phyloP scores from a whole-genome alignment of 257 asterid genomes.

The Verbascum thapsus region DNA sequence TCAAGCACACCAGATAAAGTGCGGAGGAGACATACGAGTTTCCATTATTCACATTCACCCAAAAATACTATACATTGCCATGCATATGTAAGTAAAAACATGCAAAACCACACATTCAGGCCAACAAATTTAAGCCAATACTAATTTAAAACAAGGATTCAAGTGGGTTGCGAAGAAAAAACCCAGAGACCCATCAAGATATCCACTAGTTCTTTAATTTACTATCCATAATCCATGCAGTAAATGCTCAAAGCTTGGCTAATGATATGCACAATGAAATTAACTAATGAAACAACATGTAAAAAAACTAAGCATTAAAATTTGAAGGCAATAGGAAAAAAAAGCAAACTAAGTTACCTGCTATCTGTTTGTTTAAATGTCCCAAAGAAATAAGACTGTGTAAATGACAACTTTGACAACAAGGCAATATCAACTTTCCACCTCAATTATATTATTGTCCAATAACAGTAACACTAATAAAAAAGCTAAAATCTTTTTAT shows the following conservation, averaged over 20 bases:
- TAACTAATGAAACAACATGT: neutral
- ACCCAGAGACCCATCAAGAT: neutral
- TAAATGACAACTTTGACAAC: too few relatives aligned
- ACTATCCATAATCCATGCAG: constrained; percentile 1
- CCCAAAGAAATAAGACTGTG: constrained; percentile 6
- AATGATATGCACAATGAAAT: neutral
- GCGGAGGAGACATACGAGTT: neutral
- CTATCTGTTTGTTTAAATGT: constrained; percentile 22
- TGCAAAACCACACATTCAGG: neutral
- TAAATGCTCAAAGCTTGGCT: neutral
- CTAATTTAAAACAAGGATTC: constrained; percentile 1
- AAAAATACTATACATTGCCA: too few relatives aligned
- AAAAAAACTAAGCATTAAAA: neutral
- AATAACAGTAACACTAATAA: too few relatives aligned
- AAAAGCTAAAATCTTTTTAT: too few relatives aligned
- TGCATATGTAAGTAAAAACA: too few relatives aligned
- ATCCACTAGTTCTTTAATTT: neutral
- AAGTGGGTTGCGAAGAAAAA: neutral
- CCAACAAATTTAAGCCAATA: neutral
- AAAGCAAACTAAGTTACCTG: constrained; percentile 13
- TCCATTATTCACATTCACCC: neutral
- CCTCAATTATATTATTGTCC: too few relatives aligned
- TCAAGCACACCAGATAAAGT: constrained; percentile 9
- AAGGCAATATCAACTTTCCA: too few relatives aligned
- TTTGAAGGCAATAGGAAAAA: neutral